Base-by-base conservation (phyloP, 495 filamentous ascomycete genomes). In the Cercophora scortea region DNA sequence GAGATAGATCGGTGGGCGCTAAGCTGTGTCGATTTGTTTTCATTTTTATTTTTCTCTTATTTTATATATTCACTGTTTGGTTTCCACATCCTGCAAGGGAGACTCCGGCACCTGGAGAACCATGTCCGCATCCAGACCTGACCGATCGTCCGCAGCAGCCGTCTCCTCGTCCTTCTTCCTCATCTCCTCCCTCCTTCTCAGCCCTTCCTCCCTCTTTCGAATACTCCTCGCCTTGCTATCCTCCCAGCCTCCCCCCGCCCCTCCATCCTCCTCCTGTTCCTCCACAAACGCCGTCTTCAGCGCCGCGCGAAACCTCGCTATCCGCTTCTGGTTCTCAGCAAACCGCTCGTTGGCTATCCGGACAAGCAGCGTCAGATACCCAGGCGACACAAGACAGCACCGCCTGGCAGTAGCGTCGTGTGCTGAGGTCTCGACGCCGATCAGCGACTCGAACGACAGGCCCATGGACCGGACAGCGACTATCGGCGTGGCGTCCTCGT, bases 381-480 rank as follows among this genome's bases (percentile, higher is more conserved):
- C 70, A 48, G 83, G 71, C 0, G 75, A 65, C 0, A 86, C 82
- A 9, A 74, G 58, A 10, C 67, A 62, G 45, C 69, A 68, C 12
- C 61, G 46, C 25, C 25, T 25, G 25, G 25, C 2, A 8, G 61
- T 51, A 12, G 73, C 67, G 7, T 66, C 53, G 10, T 65, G 43
- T 9, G 67, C 59, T 19, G 77, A 60, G 25, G 25, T 5, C 25
- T 25, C 25, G 50, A 78, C 77, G 0, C 87, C 91, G 25, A 96
- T 78, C 33, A 95, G 67, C 0, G 84, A 85, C 63, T 95, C 89
- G 47, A 96, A 79, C 1, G 78, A 77, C 8, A 96, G 71, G 0
- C 90, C 91, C 60, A 84, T 82, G 3, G 87, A 89, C 38, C 91
- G 81, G 8, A 96, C 78, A 2, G 86, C 92, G 5, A 96, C 85